Conservation (phyloP, 108 stramenopile genomes). For the Fragilariopsis cylindrus region DNA sequence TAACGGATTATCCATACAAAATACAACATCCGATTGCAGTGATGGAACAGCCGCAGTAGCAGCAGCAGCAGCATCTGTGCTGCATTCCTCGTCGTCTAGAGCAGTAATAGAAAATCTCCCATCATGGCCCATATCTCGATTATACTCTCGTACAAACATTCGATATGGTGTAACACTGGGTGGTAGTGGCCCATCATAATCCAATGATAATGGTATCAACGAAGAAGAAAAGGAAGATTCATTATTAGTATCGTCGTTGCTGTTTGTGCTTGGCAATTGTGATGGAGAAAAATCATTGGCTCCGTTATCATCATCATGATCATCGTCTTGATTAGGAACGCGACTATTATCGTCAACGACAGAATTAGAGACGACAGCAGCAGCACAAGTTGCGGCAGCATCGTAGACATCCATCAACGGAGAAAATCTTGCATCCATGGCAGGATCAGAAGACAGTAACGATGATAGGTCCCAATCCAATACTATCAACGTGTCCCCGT, state of each 20-base stretch:
- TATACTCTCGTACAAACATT: slow-evolving; percentile 17
- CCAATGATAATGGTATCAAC: not conserved
- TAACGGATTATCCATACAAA: slow-evolving; percentile 18
- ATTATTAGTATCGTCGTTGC: not conserved
- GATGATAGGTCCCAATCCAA: not conserved
- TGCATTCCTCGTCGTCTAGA: not conserved
- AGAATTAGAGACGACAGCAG: too few relatives aligned
- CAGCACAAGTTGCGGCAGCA: slow-evolving; percentile 4
- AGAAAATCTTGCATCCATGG: slow-evolving; percentile 9
- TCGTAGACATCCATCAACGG: slow-evolving; percentile 12
- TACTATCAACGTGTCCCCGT: not conserved
- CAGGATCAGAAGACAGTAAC: slow-evolving; percentile 6
- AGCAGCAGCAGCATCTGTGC: not conserved
- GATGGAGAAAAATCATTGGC: too few relatives aligned
- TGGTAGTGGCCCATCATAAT: not conserved
- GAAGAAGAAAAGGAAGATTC: not conserved
- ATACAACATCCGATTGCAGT: slow-evolving; percentile 11
- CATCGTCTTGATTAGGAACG: too few relatives aligned
- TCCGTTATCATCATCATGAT: too few relatives aligned
- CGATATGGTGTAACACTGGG: slow-evolving; percentile 14
- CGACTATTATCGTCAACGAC: too few relatives aligned
- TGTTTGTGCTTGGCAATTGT: too few relatives aligned
- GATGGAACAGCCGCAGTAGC: not conserved
- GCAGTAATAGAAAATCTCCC: slow-evolving; percentile 2
- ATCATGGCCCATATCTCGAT: slow-evolving; percentile 12